A percentile compares a stretch with the other conserved stretches of the same genome.
Conservation (phyloP, 108 stramenopile species). For the Conticribra weissflogii region DNA sequence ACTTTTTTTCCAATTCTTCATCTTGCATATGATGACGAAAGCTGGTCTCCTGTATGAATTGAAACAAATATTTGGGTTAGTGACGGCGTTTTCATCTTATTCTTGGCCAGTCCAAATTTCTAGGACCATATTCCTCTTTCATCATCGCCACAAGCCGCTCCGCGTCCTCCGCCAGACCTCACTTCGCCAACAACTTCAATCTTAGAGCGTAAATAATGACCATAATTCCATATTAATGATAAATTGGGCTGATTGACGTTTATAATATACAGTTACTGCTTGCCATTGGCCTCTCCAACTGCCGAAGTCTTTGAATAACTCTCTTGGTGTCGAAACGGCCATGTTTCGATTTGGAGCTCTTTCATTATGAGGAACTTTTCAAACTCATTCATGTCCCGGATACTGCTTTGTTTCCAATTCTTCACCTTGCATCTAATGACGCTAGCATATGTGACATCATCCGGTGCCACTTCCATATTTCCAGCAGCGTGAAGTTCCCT, state of each 20-base stretch:
- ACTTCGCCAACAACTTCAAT: slow-evolving; percentile 37
- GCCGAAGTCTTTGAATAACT: too few relatives aligned
- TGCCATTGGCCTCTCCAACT: too few relatives aligned
- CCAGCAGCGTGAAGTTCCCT: slow-evolving; percentile 49
- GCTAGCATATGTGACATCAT: slow-evolving; percentile 36
- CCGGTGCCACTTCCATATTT: slow-evolving; percentile 40
- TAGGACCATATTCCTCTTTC: background rate
- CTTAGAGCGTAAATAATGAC: slow-evolving; percentile 35
- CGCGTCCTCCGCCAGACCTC: slow-evolving; percentile 37
- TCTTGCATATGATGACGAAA: slow-evolving; percentile 32
- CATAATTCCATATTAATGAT: too few relatives aligned
- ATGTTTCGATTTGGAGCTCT: slow-evolving; percentile 36
- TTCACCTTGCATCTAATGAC: slow-evolving; percentile 29
- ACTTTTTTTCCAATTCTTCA: too few relatives aligned
- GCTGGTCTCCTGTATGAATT: slow-evolving; percentile 36
- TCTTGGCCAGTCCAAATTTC: slow-evolving; percentile 44
- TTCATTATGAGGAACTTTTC: slow-evolving; percentile 38
- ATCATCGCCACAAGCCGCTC: slow-evolving; percentile 33
- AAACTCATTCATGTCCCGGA: slow-evolving; percentile 17
- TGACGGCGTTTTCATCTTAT: slow-evolving; percentile 28
- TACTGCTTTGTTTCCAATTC: too few relatives aligned
- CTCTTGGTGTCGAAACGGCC: slow-evolving; percentile 30
- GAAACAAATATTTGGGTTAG: slow-evolving; percentile 38
- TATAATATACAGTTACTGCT: too few relatives aligned
- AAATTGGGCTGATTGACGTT: too few relatives aligned